These are phyloP conservation scores for Beauveria sp. DNA, from an alignment of 2,329 filamentous ascomycete species.

Conservation along the genomic window DNA sequence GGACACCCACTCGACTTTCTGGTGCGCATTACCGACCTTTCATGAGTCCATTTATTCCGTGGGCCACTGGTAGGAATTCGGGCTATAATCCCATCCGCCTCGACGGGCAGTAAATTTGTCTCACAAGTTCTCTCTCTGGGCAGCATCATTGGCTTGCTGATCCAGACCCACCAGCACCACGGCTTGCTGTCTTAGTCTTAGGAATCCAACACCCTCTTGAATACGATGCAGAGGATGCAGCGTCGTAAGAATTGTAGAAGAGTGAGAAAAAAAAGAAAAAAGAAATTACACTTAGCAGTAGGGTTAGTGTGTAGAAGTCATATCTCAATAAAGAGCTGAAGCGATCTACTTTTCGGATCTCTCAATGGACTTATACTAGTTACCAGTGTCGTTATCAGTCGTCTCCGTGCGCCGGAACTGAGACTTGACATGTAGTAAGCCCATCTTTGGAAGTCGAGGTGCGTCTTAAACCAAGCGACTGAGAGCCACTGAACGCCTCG, in stretches of 20 bases:
- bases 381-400: no score
- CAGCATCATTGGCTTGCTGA: background rate
- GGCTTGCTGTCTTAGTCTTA: constrained; percentile 2
- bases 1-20: background rate
- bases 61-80: constrained; percentile 4
- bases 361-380: background rate
- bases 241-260: background rate
- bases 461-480: no score
- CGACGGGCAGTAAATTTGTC: background rate
- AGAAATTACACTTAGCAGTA: background rate
- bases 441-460: no score
- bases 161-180: background rate
- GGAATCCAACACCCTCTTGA: background rate
- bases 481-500: background rate
- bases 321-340: background rate
- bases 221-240: background rate
- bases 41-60: no score
- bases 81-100: background rate
- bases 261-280: background rate
- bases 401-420: background rate
- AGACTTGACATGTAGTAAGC: background rate
- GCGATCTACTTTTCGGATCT: background rate
- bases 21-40: background rate
- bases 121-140: background rate
- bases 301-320: background rate